phyloP scores from a whole-genome alignment of 148 eudicot species.

The Heliosperma pusillum region DNA sequence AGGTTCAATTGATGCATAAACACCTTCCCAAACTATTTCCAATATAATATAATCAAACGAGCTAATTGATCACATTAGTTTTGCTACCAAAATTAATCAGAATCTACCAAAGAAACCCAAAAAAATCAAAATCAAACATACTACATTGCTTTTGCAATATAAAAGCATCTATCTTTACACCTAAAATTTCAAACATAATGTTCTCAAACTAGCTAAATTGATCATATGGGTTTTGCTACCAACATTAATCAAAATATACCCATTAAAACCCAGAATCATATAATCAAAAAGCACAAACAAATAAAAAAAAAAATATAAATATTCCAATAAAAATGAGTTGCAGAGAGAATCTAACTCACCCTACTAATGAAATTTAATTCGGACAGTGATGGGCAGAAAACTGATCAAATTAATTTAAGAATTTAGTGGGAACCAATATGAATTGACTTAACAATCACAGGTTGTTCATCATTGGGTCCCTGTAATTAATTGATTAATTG shows the following conservation, averaged over 20 bases:
- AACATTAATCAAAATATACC: neutral
- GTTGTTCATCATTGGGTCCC: neutral
- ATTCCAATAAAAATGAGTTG: neutral
- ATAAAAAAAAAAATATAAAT: neutral
- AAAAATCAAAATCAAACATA: neutral
- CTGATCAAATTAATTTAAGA: neutral
- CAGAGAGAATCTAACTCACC: conserved; percentile 1
- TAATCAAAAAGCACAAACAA: neutral
- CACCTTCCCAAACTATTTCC: neutral
- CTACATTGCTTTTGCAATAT: neutral
- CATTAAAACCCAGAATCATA: neutral
- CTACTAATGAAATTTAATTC: neutral
- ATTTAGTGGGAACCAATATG: neutral
- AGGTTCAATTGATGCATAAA: neutral
- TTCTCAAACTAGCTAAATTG: neutral
- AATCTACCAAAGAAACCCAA: neutral
- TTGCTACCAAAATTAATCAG: neutral
- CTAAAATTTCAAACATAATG: neutral
- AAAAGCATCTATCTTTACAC: neutral
- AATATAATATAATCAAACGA: neutral
- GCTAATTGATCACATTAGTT: neutral
- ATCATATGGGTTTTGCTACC: conserved; percentile 8
- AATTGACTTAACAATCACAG: neutral
- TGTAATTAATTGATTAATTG: neutral
- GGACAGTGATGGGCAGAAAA: neutral